Percentiles rank a stretch among this genome's conserved stretches.
Evolutionary conservation across 352 stramenopile species (phyloP).

Genomic region (Globisporangium emineosum): DNA sequence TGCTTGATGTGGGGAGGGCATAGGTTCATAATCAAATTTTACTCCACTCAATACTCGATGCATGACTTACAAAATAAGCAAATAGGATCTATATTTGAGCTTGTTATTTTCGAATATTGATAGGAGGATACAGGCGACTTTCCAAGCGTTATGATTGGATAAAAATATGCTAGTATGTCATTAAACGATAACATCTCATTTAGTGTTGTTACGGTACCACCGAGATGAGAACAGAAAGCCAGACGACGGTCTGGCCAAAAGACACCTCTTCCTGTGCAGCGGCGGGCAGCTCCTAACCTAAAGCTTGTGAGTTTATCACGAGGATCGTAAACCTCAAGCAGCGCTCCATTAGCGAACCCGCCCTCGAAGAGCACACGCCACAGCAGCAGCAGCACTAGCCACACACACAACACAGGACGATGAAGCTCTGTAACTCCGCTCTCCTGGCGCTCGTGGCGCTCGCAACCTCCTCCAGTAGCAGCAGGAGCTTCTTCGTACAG

Average conservation of each 20-base stretch:
- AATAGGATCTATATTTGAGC: no score
- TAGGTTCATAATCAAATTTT: no score
- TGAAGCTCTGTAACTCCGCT: constrained; percentile 47
- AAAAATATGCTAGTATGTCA: neutral
- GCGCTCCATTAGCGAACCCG: neutral
- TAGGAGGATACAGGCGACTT: neutral
- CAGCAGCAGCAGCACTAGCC: no score
- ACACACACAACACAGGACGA: constrained; percentile 8
- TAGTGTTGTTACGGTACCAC: neutral
- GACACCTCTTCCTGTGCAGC: no score
- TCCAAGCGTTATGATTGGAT: neutral
- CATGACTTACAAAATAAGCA: no score
- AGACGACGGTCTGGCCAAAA: neutral
- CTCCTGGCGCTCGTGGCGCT: constrained; percentile 33
- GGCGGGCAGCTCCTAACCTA: neutral
- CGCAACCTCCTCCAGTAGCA: constrained; percentile 8
- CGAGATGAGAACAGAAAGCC: neutral
- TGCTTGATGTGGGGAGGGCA: no score
- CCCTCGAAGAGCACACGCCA: neutral
- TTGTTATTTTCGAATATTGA: neutral
- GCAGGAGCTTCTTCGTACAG: constrained; percentile 18
- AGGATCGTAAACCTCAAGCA: neutral
- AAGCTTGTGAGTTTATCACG: neutral
- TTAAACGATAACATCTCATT: neutral
- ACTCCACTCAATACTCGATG: no score